These are phyloP conservation scores for Solanum chiquidenum DNA, from an alignment of 257 asterid species.

Conservation along the genomic window DNA sequence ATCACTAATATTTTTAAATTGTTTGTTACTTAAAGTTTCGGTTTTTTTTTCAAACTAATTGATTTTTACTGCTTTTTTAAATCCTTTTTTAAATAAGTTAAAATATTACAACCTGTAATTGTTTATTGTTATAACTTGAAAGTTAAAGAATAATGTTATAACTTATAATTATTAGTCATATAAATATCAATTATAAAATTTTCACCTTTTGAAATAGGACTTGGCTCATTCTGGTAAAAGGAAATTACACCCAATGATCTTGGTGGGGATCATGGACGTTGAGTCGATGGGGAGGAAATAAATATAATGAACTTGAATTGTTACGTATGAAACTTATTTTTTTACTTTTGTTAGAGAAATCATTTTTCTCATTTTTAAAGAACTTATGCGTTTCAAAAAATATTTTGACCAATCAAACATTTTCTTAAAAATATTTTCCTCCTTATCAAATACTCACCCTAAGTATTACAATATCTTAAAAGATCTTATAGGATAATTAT, in stretches of 20 bases:
- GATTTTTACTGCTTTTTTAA: too few relatives aligned
- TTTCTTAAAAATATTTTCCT: not conserved
- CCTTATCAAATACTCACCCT: not conserved
- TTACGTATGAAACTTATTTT: not conserved
- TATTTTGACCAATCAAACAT: not conserved
- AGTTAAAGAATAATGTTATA: too few relatives aligned
- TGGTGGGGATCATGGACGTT: not conserved
- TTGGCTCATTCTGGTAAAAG: not conserved
- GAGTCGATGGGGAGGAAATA: not conserved
- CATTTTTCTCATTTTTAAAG: not conserved
- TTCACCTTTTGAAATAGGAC: not conserved
- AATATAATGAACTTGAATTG: not conserved
- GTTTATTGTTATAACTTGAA: too few relatives aligned
- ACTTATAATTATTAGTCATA: too few relatives aligned
- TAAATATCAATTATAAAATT: too few relatives aligned
- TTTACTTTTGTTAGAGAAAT: not conserved
- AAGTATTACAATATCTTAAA: too few relatives aligned
- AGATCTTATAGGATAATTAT: too few relatives aligned
- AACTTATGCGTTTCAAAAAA: not conserved
- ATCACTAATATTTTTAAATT: too few relatives aligned
- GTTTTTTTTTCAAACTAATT: too few relatives aligned
- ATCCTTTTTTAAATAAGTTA: too few relatives aligned
- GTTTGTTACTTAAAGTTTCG: too few relatives aligned
- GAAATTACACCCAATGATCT: not conserved
- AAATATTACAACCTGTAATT: too few relatives aligned